Evolutionary conservation across 345 rosid species (phyloP).

Genomic region (Clarkia xantiana): DNA sequence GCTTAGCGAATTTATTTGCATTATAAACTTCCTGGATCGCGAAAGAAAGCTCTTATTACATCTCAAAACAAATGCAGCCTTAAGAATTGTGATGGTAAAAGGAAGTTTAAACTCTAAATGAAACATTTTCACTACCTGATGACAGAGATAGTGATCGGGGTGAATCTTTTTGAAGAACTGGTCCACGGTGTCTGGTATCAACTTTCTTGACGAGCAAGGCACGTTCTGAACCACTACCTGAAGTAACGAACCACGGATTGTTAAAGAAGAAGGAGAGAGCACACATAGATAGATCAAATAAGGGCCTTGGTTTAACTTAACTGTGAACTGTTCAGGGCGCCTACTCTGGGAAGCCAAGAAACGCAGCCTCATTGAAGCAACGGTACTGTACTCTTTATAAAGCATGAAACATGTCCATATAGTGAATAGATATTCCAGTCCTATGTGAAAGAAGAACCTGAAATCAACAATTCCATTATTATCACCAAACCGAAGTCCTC

Average conservation of each 20-base stretch:
- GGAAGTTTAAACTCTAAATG: no score
- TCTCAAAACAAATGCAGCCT: no score
- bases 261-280: constrained; percentile 1
- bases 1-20: constrained; percentile 59
- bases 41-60: not conserved
- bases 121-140: constrained; percentile 37
- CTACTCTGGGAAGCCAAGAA: constrained; percentile 71
- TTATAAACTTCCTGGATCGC: constrained; percentile 64
- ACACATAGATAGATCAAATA: not conserved
- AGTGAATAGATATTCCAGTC: constrained; percentile 66
- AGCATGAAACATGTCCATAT: constrained; percentile 87
- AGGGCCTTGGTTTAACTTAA: constrained; percentile 21
- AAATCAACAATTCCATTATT: constrained; percentile 2
- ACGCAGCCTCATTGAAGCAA: constrained; percentile 66
- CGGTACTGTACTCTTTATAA: constrained; percentile 65
- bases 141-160: constrained; percentile 78
- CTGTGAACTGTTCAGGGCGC: constrained; percentile 84
- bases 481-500: no score
- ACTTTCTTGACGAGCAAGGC: constrained; percentile 44
- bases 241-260: constrained; percentile 6
- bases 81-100: no score
- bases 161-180: constrained; percentile 73
- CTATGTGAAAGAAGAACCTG: constrained; percentile 94
- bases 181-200: constrained; percentile 50
- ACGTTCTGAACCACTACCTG: constrained; percentile 91